Conservation (phyloP, 805 yeast species). For the Ogataea minuta region DNA sequence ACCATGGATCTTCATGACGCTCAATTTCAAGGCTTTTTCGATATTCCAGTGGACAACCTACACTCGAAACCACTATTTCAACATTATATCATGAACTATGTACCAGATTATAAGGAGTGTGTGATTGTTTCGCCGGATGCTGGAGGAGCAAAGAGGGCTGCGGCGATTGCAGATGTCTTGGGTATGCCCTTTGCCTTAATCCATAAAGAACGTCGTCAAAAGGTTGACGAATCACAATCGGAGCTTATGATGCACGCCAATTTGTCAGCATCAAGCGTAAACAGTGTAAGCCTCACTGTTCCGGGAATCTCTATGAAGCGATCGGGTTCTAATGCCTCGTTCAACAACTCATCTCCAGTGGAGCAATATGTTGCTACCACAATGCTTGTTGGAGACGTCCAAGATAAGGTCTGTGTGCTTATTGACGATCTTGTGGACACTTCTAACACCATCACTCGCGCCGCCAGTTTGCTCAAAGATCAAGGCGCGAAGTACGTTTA, state of each 20-base stretch:
- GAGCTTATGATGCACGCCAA: slow-evolving; percentile 17
- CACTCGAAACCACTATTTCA: slow-evolving; percentile 86
- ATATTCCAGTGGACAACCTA: slow-evolving; percentile 92
- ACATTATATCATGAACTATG: slow-evolving; percentile 72
- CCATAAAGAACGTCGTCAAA: slow-evolving; percentile 83
- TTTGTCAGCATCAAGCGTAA: slow-evolving; percentile 18
- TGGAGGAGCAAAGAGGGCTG: slow-evolving; percentile 98
- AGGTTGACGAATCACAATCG: slow-evolving; percentile 30
- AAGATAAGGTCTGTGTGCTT: slow-evolving; percentile 80
- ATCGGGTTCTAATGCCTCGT: slow-evolving; percentile 20
- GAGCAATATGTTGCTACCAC: slow-evolving; percentile 63
- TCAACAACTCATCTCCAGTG: slow-evolving; percentile 6
- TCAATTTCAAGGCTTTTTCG: slow-evolving; percentile 96
- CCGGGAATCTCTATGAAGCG: slow-evolving; percentile 4
- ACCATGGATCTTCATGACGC: slow-evolving; percentile 99
- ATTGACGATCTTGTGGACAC: slow-evolving; percentile 95
- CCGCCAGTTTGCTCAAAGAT: slow-evolving; percentile 86
- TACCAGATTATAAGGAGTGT: slow-evolving; percentile 78
- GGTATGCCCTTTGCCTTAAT: slow-evolving; percentile 90
- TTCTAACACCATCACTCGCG: slow-evolving; percentile 85
- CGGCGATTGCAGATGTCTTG: slow-evolving; percentile 86
- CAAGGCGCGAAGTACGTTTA: slow-evolving; percentile 88
- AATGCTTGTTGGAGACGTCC: slow-evolving; percentile 95
- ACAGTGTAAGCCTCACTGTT: slow-evolving; percentile 15
- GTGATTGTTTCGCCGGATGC: slow-evolving; percentile 98